These are phyloP conservation scores for Pseudogymnoascus sp. DNA, from an alignment of 2,329 filamentous ascomycete species.

Conservation along the genomic window DNA sequence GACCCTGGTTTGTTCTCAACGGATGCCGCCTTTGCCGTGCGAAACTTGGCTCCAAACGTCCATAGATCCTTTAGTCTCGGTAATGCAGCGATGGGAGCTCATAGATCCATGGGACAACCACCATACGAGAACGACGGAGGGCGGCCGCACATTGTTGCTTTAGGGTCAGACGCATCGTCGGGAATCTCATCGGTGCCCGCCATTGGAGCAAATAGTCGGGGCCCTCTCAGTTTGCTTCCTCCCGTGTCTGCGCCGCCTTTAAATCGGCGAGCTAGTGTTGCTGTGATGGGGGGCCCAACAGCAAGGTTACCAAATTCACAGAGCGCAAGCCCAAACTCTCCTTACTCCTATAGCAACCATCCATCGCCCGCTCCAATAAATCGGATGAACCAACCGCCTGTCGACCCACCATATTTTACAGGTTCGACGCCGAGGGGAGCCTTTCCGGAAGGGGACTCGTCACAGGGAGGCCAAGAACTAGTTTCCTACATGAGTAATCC, in stretches of 20 bases:
- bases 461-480: constrained; percentile 25
- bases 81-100: constrained; percentile 28
- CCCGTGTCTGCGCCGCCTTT: constrained; percentile 31
- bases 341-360: constrained; percentile 38
- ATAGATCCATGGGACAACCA: background rate
- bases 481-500: constrained; percentile 16
- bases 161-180: constrained; percentile 29
- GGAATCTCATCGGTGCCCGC: constrained; percentile 38
- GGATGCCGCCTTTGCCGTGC: background rate
- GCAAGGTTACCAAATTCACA: constrained; percentile 23
- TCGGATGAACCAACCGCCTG: constrained; percentile 21
- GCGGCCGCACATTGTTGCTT: constrained; percentile 36
- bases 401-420: constrained; percentile 24
- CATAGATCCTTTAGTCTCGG: constrained; percentile 46
- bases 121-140: constrained; percentile 22
- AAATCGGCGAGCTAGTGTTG: constrained; percentile 27
- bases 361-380: constrained; percentile 29
- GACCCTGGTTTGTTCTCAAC: background rate
- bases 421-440: constrained; percentile 24
- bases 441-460: constrained; percentile 21
- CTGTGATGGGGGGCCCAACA: constrained; percentile 31
- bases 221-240: constrained; percentile 29
- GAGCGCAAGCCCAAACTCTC: constrained; percentile 39
- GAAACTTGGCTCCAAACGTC: constrained; percentile 49
- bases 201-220: constrained; percentile 13